These are phyloP conservation scores for Hortiboletus flavorubellus DNA, from an alignment of 768 basidiomycete genomes.

Conservation along the genomic window DNA sequence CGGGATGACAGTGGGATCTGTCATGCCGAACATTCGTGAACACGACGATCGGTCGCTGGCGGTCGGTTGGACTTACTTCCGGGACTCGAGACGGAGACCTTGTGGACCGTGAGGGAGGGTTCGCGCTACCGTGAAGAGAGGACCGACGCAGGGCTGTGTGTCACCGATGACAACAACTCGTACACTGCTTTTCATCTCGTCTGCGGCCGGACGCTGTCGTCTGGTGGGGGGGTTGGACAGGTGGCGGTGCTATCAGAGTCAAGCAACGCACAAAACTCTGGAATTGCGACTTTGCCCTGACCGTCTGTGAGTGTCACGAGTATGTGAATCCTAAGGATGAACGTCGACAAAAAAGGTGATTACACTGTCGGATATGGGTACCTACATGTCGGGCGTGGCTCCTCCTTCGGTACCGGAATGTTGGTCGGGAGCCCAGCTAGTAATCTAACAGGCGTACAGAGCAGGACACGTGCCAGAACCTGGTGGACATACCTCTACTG, in stretches of 20 bases:
- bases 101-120: constrained; percentile 87
- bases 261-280: constrained; percentile 72
- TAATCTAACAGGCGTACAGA: constrained; percentile 45
- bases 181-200: constrained; percentile 70
- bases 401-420: constrained; percentile 97
- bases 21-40: background rate
- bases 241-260: background rate
- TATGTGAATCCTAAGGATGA: constrained; percentile 60
- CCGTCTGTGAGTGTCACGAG: constrained; percentile 66
- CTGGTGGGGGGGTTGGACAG: constrained; percentile 46
- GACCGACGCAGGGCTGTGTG: constrained; percentile 62
- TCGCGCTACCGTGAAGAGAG: constrained; percentile 84
- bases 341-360: background rate
- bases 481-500: constrained; percentile 53
- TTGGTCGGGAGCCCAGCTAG: constrained; percentile 69
- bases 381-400: constrained; percentile 91
- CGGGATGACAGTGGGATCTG: constrained; percentile 89
- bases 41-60: background rate
- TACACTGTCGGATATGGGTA: background rate
- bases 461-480: background rate
- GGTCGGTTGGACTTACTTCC: constrained; percentile 48
- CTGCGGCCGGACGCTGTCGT: constrained; percentile 71
- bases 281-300: constrained; percentile 60
- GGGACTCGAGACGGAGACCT: constrained; percentile 77
- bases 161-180: constrained; percentile 62